Evolutionary conservation across 148 eudicot species (phyloP), one percentile per base, ranked within the genome.

Genomic region (Tetragonia tetragonoides): DNA sequence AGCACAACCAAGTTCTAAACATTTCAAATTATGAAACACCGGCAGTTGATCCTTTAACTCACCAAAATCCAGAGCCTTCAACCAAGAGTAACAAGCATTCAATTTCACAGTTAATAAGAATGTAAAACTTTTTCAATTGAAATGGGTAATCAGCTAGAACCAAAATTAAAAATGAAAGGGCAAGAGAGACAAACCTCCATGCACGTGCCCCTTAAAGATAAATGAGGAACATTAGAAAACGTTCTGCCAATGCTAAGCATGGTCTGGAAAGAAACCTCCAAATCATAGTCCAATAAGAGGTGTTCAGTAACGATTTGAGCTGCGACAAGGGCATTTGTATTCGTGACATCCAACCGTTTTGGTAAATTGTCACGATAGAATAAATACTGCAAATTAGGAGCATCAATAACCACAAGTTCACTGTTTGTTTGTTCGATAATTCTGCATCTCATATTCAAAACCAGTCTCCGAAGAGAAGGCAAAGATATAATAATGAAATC

Each of bases 371-470:
- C 24, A 51, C 10, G 57, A 7, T 37, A 65, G 14, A 3, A 2
- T 17, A 78, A 68, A 68, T 65, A 53, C 51, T 37, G 28, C 61
- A 82, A 74, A 62, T 66, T 63, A 63, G 84, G 84, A 73, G 80
- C 77, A 60, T 81, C 61, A 56, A 81, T 49, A 49, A 49, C 59
- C 68, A 81, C 53, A 74, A 41, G 24, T 34, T 66, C n/a, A 5
- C 6, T 44, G 60, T 24, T 24, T 16, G 11, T 8, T 10, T 15
- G 18, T 21, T 15, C 17, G 2, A 6, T 11, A n/a, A 5, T 9
- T 20, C 42, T 17, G 10, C 34, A 28, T 28, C 1, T 28, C 34
- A 0, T 0, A 2, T n/a, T 8, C 10, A 6, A 28, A 24, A 3
- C 37, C 54, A 78, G 62, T 42, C 66, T 60, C 56, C 23, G 75